Conservation (phyloP, 345 rosid species). For the Dimocarpus longan region DNA sequence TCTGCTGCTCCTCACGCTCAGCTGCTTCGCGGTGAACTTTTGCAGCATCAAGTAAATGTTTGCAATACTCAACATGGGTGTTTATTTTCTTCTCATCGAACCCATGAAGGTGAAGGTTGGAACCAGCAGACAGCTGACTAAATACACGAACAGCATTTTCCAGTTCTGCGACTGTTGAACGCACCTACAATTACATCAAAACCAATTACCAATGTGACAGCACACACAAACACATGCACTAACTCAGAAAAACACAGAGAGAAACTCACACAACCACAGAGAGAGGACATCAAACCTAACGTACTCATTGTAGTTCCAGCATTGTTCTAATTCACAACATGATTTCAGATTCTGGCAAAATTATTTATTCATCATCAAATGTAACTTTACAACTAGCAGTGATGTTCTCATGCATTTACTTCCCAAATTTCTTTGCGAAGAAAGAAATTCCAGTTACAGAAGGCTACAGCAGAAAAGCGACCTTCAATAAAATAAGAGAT, state of each 20-base stretch:
- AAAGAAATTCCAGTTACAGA: constrained; percentile 2
- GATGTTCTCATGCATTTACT: neutral
- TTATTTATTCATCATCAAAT: neutral
- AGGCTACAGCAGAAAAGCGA: neutral
- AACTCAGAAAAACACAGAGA: no score
- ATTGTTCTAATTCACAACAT: neutral
- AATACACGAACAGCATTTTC: constrained; percentile 94
- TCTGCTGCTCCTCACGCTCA: constrained; percentile 90
- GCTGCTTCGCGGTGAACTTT: constrained; percentile 96
- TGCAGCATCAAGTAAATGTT: constrained; percentile 89
- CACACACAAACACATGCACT: neutral
- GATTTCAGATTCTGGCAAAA: constrained; percentile 12
- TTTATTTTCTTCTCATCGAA: constrained; percentile 96
- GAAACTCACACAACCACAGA: neutral
- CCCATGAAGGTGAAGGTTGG: constrained; percentile 90
- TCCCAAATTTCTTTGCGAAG: neutral
- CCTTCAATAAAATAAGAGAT: neutral
- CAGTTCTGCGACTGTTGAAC: constrained; percentile 88
- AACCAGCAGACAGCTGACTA: constrained; percentile 85
- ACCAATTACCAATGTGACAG: constrained; percentile 20
- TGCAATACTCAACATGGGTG: constrained; percentile 96
- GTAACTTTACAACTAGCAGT: neutral
- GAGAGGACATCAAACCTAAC: neutral
- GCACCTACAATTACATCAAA: constrained; percentile 59
- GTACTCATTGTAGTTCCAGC: neutral